Evolutionary conservation across 192 early-diverging fungal species (phyloP), one percentile per base, ranked within the genome.

Genomic region (Haplosporangium gracile): DNA sequence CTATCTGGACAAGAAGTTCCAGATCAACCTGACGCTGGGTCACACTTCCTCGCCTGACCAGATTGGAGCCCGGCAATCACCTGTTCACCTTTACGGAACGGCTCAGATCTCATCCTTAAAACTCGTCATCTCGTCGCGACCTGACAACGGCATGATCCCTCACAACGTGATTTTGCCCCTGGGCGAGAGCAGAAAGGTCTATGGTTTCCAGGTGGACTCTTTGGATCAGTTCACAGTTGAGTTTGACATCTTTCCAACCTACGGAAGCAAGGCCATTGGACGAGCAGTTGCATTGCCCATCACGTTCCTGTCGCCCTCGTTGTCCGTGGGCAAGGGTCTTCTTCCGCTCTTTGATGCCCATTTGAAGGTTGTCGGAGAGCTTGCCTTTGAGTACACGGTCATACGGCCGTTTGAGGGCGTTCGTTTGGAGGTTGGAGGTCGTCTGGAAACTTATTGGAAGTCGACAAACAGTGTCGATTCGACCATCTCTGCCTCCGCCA

Each of bases 361-460:
- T 89, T 87, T 99, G 38, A 93, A 95, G 76, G 94, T 98, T 0
- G 95, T 99, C 32, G 99, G 97, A 0, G 97, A 99, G 82, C 77
- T 99, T 15, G 88, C 93, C 32, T 97, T 98, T 78, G 94, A 94
- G 73, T 96, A 93, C 75, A 90, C 94, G 20, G 91, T 97, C 5
- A 93, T 99, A 36, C 92, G 92, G 74, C 97, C 99, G 1, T 98
- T 99, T 85, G 90, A 91, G 53, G 97, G 97, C 43, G 94, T 96
- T 3, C 92, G 94, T 43, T 89, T 99, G 79, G 94, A 96, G 88
- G 98, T 99, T 81, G 99, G 97, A 26, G 99, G 99, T 32, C 94
- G 95, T 53, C 94, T 99, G 36, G 97, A 98, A 82, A 99, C 99
- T 0, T 99, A 99, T 85, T 99, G 99, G 99, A 99, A 99, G 90